Percentiles rank a stretch among this genome's conserved stretches.
phyloP scores from a whole-genome alignment of 148 eudicot species.

The Fallopia convolvulus region DNA sequence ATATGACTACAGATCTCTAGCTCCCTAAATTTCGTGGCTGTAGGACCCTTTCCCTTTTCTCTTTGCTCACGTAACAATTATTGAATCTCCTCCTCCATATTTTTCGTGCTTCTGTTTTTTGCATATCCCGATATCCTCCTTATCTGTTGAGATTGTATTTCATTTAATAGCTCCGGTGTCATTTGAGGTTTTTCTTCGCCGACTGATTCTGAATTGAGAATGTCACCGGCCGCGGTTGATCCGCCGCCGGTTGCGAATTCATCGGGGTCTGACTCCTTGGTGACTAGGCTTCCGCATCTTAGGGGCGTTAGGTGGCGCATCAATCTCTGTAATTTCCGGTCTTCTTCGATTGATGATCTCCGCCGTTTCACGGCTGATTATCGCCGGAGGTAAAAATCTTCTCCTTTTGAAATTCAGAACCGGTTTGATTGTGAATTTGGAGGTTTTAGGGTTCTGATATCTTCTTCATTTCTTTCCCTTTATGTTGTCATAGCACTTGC shows the following conservation, averaged over 20 bases:
- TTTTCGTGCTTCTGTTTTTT: not conserved
- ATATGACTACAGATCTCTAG: not conserved
- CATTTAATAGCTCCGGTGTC: not conserved
- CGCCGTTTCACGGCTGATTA: conserved; percentile 65
- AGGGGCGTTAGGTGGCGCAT: conserved; percentile 69
- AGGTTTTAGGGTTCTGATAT: not conserved
- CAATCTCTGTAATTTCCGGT: conserved; percentile 63
- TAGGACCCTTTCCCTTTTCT: conserved; percentile 4
- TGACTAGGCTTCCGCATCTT: conserved; percentile 35
- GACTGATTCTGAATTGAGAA: not conserved
- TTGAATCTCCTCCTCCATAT: not conserved
- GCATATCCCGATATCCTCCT: not conserved
- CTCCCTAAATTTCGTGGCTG: not conserved
- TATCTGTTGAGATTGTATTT: not conserved
- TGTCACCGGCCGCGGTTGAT: conserved; percentile 8
- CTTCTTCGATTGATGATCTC: conserved; percentile 45
- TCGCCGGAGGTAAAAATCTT: conserved; percentile 47
- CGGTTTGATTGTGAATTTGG: not conserved
- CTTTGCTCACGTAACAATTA: conserved; percentile 8
- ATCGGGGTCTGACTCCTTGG: conserved; percentile 10
- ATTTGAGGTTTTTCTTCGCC: not conserved
- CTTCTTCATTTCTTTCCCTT: not conserved
- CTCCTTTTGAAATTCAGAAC: not conserved
- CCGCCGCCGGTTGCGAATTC: conserved; percentile 12
- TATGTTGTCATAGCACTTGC: not conserved